Evolutionary conservation across 2,329 filamentous ascomycete genomes (phyloP).

Genomic region (Paramyrothecium roridum): DNA sequence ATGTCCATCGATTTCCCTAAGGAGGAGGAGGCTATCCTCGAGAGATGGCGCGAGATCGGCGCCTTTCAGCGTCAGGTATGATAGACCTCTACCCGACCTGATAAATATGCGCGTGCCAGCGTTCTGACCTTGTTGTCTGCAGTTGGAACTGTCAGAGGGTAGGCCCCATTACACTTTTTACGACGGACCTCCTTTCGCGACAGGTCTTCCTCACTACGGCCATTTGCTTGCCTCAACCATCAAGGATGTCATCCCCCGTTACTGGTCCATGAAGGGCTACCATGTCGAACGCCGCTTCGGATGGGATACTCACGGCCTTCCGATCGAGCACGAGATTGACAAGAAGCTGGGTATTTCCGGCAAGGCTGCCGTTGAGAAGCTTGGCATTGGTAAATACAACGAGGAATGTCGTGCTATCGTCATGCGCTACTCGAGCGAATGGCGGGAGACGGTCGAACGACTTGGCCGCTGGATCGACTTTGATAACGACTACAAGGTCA

Average conservation of each 20-base stretch:
- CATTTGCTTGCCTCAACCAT: conserved; percentile 89
- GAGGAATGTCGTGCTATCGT: conserved; percentile 88
- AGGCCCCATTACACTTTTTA: conserved; percentile 91
- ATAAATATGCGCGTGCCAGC: too few relatives aligned
- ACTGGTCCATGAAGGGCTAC: conserved; percentile 96
- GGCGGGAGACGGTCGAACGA: conserved; percentile 83
- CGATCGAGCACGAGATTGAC: conserved; percentile 96
- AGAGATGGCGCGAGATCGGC: conserved; percentile 86
- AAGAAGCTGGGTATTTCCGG: conserved; percentile 90
- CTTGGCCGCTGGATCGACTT: conserved; percentile 97
- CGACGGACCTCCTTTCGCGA: conserved; percentile 80
- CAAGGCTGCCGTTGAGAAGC: conserved; percentile 79
- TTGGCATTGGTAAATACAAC: conserved; percentile 89
- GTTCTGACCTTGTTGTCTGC: neutral
- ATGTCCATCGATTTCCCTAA: conserved; percentile 93
- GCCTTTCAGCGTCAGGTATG: conserved; percentile 81
- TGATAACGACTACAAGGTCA: conserved; percentile 91
- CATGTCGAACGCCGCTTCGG: conserved; percentile 91
- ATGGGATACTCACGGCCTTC: conserved; percentile 92
- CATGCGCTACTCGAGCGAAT: conserved; percentile 85
- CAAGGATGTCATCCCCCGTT: conserved; percentile 94
- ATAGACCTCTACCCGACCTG: conserved; percentile 2
- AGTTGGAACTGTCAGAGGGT: conserved; percentile 77
- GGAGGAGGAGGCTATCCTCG: conserved; percentile 82
- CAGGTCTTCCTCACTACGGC: conserved; percentile 62